Conservation (phyloP, 257 asterid genomes). For the Primulina eburnea region DNA sequence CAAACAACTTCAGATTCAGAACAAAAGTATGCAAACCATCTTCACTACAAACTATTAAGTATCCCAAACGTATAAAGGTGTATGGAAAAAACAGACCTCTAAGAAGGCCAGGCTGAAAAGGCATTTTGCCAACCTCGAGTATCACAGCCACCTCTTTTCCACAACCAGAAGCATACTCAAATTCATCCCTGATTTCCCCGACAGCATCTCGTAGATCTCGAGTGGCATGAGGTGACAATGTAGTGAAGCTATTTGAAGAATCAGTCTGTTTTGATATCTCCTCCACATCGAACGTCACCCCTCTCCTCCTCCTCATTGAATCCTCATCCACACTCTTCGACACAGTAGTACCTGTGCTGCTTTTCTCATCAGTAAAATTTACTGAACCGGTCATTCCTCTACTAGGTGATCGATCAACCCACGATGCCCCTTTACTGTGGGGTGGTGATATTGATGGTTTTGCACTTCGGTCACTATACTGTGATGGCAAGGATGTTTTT, state of each 20-base stretch:
- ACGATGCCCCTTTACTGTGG: constrained; percentile 26
- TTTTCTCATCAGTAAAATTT: constrained; percentile 52
- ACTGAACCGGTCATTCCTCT: constrained; percentile 35
- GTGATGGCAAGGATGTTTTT: constrained; percentile 28
- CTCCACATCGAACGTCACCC: constrained; percentile 86
- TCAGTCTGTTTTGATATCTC: constrained; percentile 58
- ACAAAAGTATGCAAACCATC: neutral
- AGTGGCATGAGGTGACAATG: constrained; percentile 64
- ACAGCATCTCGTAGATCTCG: constrained; percentile 85
- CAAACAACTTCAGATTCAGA: neutral
- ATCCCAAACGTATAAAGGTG: constrained; percentile 4
- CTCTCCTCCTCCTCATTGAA: constrained; percentile 57
- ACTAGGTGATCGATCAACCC: constrained; percentile 26
- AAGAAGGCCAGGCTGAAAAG: constrained; percentile 72
- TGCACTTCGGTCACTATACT: constrained; percentile 20
- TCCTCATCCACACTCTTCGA: constrained; percentile 64
- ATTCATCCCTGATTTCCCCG: constrained; percentile 88
- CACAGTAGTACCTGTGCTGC: constrained; percentile 50
- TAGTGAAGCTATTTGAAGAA: constrained; percentile 60
- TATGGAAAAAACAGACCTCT: constrained; percentile 50
- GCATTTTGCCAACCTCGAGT: constrained; percentile 96
- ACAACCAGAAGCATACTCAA: constrained; percentile 70
- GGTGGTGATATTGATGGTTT: constrained; percentile 31
- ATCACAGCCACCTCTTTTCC: constrained; percentile 86
- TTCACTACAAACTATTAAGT: neutral